Percentiles rank a stretch among this genome's conserved stretches.
These are phyloP conservation scores for Ganoderma sinense DNA, from an alignment of 1,284 basidiomycete genomes.

Conservation along the genomic window DNA sequence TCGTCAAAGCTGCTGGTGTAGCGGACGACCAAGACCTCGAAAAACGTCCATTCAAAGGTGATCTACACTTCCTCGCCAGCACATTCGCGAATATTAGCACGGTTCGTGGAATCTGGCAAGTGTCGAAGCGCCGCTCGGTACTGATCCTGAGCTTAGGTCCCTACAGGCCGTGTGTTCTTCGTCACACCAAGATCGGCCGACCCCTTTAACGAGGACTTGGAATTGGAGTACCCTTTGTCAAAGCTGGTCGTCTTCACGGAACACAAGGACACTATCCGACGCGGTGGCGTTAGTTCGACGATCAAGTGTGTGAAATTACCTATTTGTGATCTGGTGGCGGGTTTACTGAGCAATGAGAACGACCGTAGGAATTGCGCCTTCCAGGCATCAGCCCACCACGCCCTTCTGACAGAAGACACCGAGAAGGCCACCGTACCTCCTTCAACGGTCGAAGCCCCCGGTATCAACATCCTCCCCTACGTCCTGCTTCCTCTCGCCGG, in stretches of 20 bases:
- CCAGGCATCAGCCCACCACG: conserved; percentile 69
- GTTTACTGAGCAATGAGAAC: background rate
- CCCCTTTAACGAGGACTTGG: conserved; percentile 46
- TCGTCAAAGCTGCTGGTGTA: conserved; percentile 73
- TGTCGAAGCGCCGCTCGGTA: background rate
- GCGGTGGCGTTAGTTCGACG: conserved; percentile 85
- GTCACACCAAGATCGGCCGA: conserved; percentile 62
- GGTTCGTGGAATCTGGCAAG: conserved; percentile 54
- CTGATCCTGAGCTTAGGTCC: conserved; percentile 52
- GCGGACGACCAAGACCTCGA: conserved; percentile 54
- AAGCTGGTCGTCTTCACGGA: conserved; percentile 90
- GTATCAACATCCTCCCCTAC: conserved; percentile 84
- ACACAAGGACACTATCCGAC: conserved; percentile 83
- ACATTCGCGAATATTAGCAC: conserved; percentile 91
- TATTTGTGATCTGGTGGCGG: background rate
- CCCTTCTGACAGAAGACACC: conserved; percentile 71
- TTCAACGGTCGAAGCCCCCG: conserved; percentile 68
- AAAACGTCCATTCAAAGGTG: conserved; percentile 70
- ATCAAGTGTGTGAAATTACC: conserved; percentile 72
- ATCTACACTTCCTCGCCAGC: conserved; percentile 88
- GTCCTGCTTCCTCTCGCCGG: conserved; percentile 93
- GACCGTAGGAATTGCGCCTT: conserved; percentile 79
- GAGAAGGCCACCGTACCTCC: conserved; percentile 58
- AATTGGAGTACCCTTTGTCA: conserved; percentile 79
- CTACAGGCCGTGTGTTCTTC: conserved; percentile 76